A percentile compares a stretch with the other conserved stretches of the same genome.
Evolutionary conservation across 495 filamentous ascomycete species (phyloP).

Genomic region (Lepraria neglecta): DNA sequence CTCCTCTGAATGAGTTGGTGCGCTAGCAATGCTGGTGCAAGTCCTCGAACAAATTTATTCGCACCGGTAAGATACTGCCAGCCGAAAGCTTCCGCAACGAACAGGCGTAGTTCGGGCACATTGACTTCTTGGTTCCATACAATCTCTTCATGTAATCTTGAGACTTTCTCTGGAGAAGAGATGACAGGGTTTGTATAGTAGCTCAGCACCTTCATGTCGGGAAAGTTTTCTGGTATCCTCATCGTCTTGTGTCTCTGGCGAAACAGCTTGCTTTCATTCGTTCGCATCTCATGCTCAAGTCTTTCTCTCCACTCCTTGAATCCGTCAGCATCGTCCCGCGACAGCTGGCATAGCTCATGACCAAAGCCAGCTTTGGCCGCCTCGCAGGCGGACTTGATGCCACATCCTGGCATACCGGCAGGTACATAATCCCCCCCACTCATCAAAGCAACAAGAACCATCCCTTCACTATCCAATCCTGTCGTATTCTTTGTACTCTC

Average conservation of each 20-base stretch:
- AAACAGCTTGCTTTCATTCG: slow-evolving; percentile 82
- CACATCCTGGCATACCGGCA: slow-evolving; percentile 80
- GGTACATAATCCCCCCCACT: slow-evolving; percentile 94
- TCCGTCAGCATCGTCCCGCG: slow-evolving; percentile 33
- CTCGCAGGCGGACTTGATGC: slow-evolving; percentile 78
- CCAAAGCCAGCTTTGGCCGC: slow-evolving; percentile 89
- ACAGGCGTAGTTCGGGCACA: slow-evolving; percentile 58
- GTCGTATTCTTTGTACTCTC: slow-evolving; percentile 44
- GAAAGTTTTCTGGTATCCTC: slow-evolving; percentile 73
- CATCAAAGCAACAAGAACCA: slow-evolving; percentile 92
- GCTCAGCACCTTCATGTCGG: slow-evolving; percentile 66
- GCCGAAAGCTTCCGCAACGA: slow-evolving; percentile 73
- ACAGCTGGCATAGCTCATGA: slow-evolving; percentile 58
- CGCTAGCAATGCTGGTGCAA: slow-evolving; percentile 72
- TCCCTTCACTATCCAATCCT: slow-evolving; percentile 72
- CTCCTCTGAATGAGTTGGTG: slow-evolving; percentile 47
- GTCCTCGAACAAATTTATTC: slow-evolving; percentile 71
- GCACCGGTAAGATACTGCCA: slow-evolving; percentile 76
- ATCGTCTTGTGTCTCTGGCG: slow-evolving; percentile 64
- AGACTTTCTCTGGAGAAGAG: slow-evolving; percentile 55
- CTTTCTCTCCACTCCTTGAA: slow-evolving; percentile 67
- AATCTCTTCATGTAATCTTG: slow-evolving; percentile 46
- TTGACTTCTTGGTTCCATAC: slow-evolving; percentile 63
- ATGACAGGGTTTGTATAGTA: slow-evolving; percentile 85
- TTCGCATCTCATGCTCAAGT: slow-evolving; percentile 66